Evolutionary conservation across 169 alveolate genomes (phyloP).

Genomic region (Cryptosporidium viatorum): DNA sequence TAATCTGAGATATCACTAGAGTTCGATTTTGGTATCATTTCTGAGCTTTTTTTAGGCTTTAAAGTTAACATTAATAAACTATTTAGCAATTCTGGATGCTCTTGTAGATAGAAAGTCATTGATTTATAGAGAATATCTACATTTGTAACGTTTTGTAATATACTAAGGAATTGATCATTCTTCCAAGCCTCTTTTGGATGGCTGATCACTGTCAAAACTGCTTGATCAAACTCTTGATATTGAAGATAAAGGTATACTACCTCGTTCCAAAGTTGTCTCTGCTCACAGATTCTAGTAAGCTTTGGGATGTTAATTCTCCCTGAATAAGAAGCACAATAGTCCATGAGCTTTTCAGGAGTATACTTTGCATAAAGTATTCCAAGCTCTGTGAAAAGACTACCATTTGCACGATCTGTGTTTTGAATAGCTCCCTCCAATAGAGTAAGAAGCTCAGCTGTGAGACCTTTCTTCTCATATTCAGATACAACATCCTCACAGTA

Average conservation of each 20-base stretch:
- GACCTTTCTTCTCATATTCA: constrained; percentile 93
- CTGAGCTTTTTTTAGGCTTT: constrained; percentile 74
- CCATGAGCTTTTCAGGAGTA: constrained; percentile 97
- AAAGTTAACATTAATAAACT: constrained; percentile 83
- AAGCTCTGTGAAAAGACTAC: constrained; percentile 96
- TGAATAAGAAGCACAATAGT: constrained; percentile 90
- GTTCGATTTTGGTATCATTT: not conserved
- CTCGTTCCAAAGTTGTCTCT: constrained; percentile 92
- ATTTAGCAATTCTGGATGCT: constrained; percentile 97
- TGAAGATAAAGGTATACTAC: constrained; percentile 96
- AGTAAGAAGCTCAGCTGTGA: constrained; percentile 89
- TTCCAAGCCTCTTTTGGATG: constrained; percentile 98
- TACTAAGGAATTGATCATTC: constrained; percentile 91
- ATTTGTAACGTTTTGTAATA: constrained; percentile 91
- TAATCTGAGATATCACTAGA: constrained; percentile 36
- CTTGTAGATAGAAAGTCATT: constrained; percentile 97
- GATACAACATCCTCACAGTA: constrained; percentile 95
- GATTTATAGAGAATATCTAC: constrained; percentile 97
- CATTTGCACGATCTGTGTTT: constrained; percentile 90
- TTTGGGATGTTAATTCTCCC: constrained; percentile 92
- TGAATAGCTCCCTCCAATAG: constrained; percentile 87
- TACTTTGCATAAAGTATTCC: constrained; percentile 98
- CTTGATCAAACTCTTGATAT: constrained; percentile 96
- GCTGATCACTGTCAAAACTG: constrained; percentile 95
- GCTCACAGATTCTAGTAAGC: constrained; percentile 93